phyloP scores from a whole-genome alignment of 352 stramenopile species.

The Pythium pyrilobum region DNA sequence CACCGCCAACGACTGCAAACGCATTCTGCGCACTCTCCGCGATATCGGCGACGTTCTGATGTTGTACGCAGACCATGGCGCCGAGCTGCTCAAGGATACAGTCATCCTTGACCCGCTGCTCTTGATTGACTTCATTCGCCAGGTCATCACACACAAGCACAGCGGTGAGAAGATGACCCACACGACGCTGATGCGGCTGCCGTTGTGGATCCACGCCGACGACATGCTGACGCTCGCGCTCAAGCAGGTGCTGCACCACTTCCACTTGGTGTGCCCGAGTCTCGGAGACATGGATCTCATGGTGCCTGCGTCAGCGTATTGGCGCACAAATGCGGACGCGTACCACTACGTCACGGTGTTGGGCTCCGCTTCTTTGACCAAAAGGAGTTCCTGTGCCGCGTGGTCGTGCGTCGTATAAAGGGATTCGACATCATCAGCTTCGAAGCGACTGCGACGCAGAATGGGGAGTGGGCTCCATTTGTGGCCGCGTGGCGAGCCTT shows the following conservation, averaged over 20 bases:
- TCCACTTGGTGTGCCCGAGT: slow-evolving; percentile 8
- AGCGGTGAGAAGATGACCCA: not conserved
- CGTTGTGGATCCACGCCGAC: slow-evolving; percentile 3
- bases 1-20: not conserved
- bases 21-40: slow-evolving; percentile 6
- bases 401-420: too few relatives aligned
- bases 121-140: slow-evolving; percentile 15
- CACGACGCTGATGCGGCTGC: not conserved
- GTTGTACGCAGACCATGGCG: slow-evolving; percentile 6
- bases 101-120: slow-evolving; percentile 7
- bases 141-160: slow-evolving; percentile 4
- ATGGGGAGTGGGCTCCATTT: too few relatives aligned
- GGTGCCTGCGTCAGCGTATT: slow-evolving; percentile 1
- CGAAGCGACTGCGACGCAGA: too few relatives aligned
- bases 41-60: slow-evolving; percentile 15
- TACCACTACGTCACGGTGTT: not conserved
- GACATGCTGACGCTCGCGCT: slow-evolving; percentile 7
- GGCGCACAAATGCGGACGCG: not conserved
- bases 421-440: too few relatives aligned
- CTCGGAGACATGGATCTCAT: slow-evolving; percentile 10
- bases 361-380: not conserved
- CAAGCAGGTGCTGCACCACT: slow-evolving; percentile 17
- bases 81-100: not conserved
- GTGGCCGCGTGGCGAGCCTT: too few relatives aligned
- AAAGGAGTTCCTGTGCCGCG: not conserved